Percentiles rank a stretch among this genome's conserved stretches.
Evolutionary conservation across 495 filamentous ascomycete genomes (phyloP).

Genomic region (Neurospora tetraspora): DNA sequence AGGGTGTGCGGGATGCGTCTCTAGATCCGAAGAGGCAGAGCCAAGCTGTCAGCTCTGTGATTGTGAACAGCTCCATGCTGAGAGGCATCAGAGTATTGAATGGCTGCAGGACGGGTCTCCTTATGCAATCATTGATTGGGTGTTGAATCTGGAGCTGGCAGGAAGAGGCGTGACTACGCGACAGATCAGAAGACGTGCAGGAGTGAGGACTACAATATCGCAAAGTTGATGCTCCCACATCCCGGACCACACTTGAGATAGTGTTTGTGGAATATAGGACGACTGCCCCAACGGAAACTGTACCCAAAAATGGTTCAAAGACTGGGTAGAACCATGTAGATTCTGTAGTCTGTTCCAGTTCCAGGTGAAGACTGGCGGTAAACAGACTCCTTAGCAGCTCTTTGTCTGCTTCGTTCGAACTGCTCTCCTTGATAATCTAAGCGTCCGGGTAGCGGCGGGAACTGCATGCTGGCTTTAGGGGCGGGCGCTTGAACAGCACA

Average conservation of each 20-base stretch:
- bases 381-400: not conserved
- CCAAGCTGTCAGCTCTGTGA: not conserved
- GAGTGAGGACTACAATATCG: not conserved
- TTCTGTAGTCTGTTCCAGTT: not conserved
- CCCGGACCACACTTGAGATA: not conserved
- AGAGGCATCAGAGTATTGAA: constrained; percentile 1
- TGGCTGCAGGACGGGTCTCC: constrained; percentile 3
- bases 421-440: not conserved
- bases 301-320: not conserved
- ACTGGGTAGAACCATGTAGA: not conserved
- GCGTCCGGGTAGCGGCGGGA: not conserved
- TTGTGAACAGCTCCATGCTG: constrained; percentile 5
- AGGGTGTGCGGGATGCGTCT: not conserved
- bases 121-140: not conserved
- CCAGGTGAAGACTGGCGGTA: not conserved
- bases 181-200: not conserved
- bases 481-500: not conserved
- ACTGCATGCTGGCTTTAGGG: not conserved
- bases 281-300: not conserved
- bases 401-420: not conserved
- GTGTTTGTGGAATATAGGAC: not conserved
- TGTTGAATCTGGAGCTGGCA: not conserved
- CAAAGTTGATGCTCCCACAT: not conserved
- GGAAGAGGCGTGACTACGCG: not conserved
- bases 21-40: not conserved